phyloP scores from a whole-genome alignment of 2,329 filamentous ascomycete species.

The Amylocarpus encephaloides region DNA sequence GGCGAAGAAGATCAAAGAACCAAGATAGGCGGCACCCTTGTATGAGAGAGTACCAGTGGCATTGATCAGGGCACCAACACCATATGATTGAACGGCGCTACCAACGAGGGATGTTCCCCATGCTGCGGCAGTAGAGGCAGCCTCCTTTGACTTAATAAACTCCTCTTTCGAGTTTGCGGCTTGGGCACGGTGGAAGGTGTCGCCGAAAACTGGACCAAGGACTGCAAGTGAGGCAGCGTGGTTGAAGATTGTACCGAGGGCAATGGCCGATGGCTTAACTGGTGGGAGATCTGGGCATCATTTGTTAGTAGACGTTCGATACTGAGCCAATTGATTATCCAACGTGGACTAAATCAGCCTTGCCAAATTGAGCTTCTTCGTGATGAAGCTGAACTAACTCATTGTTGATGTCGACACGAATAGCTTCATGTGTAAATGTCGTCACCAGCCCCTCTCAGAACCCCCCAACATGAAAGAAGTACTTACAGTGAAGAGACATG shows the following conservation, averaged over 20 bases:
- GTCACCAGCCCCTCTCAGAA: slow-evolving; percentile 8
- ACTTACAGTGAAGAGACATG: slow-evolving; percentile 31
- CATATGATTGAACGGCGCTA: slow-evolving; percentile 82
- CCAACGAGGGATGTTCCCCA: slow-evolving; percentile 89
- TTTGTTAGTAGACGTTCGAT: slow-evolving; percentile 5
- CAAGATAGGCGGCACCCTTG: slow-evolving; percentile 94
- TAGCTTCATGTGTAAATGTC: slow-evolving; percentile 9
- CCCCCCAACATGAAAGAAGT: background rate
- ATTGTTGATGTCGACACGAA: background rate
- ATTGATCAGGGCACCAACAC: slow-evolving; percentile 85
- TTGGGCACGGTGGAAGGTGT: slow-evolving; percentile 91
- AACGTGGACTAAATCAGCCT: background rate
- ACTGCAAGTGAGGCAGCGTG: slow-evolving; percentile 85
- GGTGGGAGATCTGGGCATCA: slow-evolving; percentile 52
- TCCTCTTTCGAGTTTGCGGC: slow-evolving; percentile 91
- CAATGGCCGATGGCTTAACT: slow-evolving; percentile 97
- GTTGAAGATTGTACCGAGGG: slow-evolving; percentile 92
- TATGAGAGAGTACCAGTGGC: slow-evolving; percentile 92
- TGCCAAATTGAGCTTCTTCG: background rate
- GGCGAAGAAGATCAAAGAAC: slow-evolving; percentile 84
- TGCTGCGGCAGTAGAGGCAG: slow-evolving; percentile 75
- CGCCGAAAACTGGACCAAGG: slow-evolving; percentile 82
- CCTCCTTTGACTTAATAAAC: slow-evolving; percentile 90
- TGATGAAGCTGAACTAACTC: background rate
- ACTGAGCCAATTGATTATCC: too few species aligned